phyloP scores from a whole-genome alignment of 1,284 basidiomycete genomes.

The Boletus nobilissimus region DNA sequence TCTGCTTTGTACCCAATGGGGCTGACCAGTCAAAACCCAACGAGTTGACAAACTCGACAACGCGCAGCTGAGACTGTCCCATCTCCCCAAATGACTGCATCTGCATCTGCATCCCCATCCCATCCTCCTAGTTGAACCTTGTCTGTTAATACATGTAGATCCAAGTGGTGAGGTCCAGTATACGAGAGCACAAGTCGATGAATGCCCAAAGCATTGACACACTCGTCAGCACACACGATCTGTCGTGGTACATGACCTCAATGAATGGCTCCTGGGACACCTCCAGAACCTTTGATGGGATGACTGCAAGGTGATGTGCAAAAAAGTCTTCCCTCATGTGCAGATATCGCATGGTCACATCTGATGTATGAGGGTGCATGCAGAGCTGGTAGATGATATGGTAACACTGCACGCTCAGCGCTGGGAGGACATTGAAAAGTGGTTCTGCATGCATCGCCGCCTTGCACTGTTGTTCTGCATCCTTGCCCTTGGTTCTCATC shows the following conservation, averaged over 20 bases:
- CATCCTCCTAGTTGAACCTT: constrained; percentile 71
- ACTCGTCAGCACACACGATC: constrained; percentile 76
- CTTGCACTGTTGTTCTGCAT: too few relatives aligned
- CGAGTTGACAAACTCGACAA: constrained; percentile 89
- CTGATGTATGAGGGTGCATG: constrained; percentile 86
- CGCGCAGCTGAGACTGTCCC: constrained; percentile 82
- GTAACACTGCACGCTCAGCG: constrained; percentile 88
- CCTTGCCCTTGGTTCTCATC: too few relatives aligned
- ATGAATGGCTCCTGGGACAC: constrained; percentile 65
- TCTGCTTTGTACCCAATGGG: too few relatives aligned
- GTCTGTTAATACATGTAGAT: constrained; percentile 87
- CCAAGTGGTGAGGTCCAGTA: constrained; percentile 91
- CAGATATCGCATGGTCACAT: too few relatives aligned
- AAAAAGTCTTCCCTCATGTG: constrained; percentile 92
- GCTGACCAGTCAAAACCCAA: constrained; percentile 92
- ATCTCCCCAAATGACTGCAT: constrained; percentile 76
- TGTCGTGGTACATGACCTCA: constrained; percentile 77
- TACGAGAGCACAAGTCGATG: too few relatives aligned
- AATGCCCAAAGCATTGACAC: constrained; percentile 77
- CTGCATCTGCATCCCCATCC: constrained; percentile 31
- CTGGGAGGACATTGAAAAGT: too few relatives aligned
- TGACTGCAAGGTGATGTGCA: constrained; percentile 81
- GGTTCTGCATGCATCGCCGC: too few relatives aligned
- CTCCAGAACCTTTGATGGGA: too few relatives aligned
- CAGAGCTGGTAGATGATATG: constrained; percentile 88